A percentile compares a stretch with the other conserved stretches of the same genome.
These are phyloP conservation scores for Zygnema cylindricum DNA, from an alignment of 139 green algal genomes.

Conservation along the genomic window DNA sequence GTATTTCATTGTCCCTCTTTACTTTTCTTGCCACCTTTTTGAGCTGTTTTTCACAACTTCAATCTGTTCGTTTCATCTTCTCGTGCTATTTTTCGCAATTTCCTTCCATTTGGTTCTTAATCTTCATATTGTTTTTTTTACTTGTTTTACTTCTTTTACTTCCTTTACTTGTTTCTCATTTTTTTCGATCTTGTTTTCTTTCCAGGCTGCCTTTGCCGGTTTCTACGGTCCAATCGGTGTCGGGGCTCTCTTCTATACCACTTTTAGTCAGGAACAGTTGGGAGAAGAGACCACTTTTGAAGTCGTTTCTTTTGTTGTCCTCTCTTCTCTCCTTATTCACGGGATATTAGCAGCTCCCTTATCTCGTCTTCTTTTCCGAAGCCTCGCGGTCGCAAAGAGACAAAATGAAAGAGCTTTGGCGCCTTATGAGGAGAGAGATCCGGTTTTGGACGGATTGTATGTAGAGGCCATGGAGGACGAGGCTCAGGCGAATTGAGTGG, in stretches of 20 bases:
- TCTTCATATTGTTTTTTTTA: too few relatives aligned
- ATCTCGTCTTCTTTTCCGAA: conserved; percentile 10
- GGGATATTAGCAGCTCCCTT: conserved; percentile 28
- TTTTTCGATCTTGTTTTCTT: neutral
- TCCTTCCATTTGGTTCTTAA: too few relatives aligned
- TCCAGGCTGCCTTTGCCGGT: conserved; percentile 37
- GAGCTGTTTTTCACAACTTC: too few relatives aligned
- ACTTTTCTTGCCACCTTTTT: too few relatives aligned
- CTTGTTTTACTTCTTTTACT: too few relatives aligned
- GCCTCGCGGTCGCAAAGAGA: conserved; percentile 18
- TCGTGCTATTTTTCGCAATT: too few relatives aligned
- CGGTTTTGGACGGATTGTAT: neutral
- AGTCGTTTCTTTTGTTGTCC: conserved; percentile 48
- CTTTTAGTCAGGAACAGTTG: conserved; percentile 27
- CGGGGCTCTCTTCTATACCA: conserved; percentile 39
- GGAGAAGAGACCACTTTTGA: conserved; percentile 22
- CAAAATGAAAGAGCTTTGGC: neutral
- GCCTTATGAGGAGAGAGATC: neutral
- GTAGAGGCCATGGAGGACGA: neutral
- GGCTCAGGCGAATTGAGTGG: too few relatives aligned
- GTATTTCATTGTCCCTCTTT: too few relatives aligned
- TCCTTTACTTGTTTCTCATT: neutral
- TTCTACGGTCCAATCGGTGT: conserved; percentile 52
- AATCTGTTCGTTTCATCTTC: too few relatives aligned
- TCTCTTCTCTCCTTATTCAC: conserved; percentile 40